phyloP scores from a whole-genome alignment of 2,329 filamentous ascomycete genomes.

The Epichloe bromicola region DNA sequence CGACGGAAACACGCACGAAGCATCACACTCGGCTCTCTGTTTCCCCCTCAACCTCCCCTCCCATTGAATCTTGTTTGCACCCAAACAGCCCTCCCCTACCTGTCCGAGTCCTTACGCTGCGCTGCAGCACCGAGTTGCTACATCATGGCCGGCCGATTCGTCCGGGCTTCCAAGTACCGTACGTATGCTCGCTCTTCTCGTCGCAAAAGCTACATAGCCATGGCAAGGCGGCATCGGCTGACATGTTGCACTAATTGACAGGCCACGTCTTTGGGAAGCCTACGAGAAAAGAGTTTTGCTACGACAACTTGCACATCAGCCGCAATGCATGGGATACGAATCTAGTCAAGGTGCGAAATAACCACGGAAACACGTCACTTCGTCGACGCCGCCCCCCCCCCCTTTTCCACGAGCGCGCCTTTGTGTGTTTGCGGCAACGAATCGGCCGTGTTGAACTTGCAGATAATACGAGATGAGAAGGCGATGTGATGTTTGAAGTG shows the following conservation, averaged over 20 bases:
- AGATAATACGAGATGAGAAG: neutral
- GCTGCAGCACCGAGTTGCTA: conserved; percentile 8
- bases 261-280: conserved; percentile 97
- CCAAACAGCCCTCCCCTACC: neutral
- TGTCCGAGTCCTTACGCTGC: conserved; percentile 1
- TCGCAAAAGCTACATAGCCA: neutral
- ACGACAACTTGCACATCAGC: conserved; percentile 94
- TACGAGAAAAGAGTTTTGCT: conserved; percentile 94
- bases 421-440: neutral
- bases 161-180: conserved; percentile 58
- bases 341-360: conserved; percentile 67
- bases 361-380: neutral
- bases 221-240: neutral
- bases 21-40: conserved; percentile 2
- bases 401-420: too few species aligned
- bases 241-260: conserved; percentile 23
- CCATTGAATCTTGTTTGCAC: conserved; percentile 1
- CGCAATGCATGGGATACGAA: conserved; percentile 99
- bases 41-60: conserved; percentile 6
- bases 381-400: too few species aligned
- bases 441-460: neutral
- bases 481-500: neutral
- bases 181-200: conserved; percentile 16
- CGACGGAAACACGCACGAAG: neutral
- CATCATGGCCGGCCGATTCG: conserved; percentile 50